Evolutionary conservation across 495 filamentous ascomycete species (phyloP), one percentile per base, ranked within the genome.

Genomic region (Talaromyces wortmannii): DNA sequence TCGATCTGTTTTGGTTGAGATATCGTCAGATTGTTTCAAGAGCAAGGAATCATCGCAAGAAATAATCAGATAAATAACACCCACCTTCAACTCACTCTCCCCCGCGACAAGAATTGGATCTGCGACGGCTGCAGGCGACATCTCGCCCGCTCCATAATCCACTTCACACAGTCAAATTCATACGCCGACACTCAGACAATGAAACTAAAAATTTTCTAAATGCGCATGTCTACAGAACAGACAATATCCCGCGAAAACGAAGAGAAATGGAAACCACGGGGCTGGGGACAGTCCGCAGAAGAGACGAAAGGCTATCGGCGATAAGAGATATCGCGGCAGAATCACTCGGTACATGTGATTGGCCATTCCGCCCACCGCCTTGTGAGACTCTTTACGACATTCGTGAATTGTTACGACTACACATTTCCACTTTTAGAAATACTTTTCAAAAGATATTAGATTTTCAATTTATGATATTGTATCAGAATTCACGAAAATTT

Each of bases 281-380:
- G 23, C 23, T 23, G 23, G 23, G 23, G 23, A 23, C n/a, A n/a
- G n/a, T n/a, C n/a, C n/a, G n/a, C 31, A 52, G 36, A 52, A 43
- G 32, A 52, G 42, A 29, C 33, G 36, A 18, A 23, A 23, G 23
- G 23, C 23, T 23, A 23, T 23, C 23, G 23, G 23, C 16, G 50
- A 52, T 44, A 52, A 52, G 50, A 42, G 12, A 30, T 44, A 52
- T 30, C 23, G 50, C 50, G 50, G 50, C 50, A 52, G 50, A 52
- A 52, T 31, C 11, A 31, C 36, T 23, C 15, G 42, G 50, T 6
- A 7, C 40, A n/a, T 40, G 36, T 13, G 36, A 13, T 40, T 40
- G 36, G 36, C 13, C 5, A 40, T 8, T 2, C 36, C 4, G 6
- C 29, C 43, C 2, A 52, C 50, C 50, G 50, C 50, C 50, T 44